Percentiles rank a stretch among this genome's conserved stretches.
These are phyloP conservation scores for Brassica hybrid DNA, from an alignment of 441 rosid genomes.

Conservation along the genomic window DNA sequence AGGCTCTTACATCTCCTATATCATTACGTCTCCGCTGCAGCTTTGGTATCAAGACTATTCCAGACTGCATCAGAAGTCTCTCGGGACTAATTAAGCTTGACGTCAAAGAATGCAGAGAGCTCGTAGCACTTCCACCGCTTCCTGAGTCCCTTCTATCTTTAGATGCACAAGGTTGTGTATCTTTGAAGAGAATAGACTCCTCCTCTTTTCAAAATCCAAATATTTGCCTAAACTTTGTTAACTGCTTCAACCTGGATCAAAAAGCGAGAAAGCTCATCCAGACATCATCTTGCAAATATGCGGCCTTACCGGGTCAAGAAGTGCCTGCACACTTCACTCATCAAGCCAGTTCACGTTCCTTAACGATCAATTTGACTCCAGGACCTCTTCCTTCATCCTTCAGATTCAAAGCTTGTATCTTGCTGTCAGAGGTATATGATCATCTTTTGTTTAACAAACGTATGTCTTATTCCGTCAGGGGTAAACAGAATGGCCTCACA, in stretches of 20 bases:
- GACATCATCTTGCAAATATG: constrained; percentile 15
- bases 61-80: constrained; percentile 21
- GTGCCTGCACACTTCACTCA: not conserved
- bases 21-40: not conserved
- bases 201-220: not conserved
- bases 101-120: not conserved
- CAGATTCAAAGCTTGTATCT: not conserved
- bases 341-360: not conserved
- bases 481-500: not conserved
- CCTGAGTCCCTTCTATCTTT: not conserved
- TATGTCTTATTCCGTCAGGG: not conserved
- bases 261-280: not conserved
- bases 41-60: not conserved
- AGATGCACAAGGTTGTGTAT: not conserved
- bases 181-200: not conserved
- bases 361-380: not conserved
- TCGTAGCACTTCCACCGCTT: constrained; percentile 14
- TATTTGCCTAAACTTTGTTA: not conserved
- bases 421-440: not conserved
- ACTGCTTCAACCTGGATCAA: not conserved
- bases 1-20: not conserved
- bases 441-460: not conserved
- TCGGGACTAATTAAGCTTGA: not conserved
- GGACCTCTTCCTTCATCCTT: not conserved
- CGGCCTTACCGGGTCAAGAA: not conserved